phyloP scores from a whole-genome alignment of 2,329 filamentous ascomycete species.

The Aspergillus clavatus region DNA sequence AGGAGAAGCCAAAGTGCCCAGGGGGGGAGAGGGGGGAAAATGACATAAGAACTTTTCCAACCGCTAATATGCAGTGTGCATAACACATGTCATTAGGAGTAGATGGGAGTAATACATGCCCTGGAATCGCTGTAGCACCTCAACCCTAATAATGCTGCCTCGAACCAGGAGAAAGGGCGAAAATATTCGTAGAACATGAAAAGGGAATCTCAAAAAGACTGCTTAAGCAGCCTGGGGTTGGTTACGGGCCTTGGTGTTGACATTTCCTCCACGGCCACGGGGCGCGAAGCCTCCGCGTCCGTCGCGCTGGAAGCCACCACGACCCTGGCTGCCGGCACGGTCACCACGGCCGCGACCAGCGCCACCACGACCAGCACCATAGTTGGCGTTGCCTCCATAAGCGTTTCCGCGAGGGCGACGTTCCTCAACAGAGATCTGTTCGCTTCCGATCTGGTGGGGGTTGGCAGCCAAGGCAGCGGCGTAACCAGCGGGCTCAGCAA shows the following conservation, averaged over 20 bases:
- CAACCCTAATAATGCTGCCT: slow-evolving; percentile 14
- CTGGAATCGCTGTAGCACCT: slow-evolving; percentile 20
- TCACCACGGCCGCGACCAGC: slow-evolving; percentile 65
- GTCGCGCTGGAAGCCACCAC: slow-evolving; percentile 65
- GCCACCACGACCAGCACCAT: slow-evolving; percentile 57
- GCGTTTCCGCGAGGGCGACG: slow-evolving; percentile 71
- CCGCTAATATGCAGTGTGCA: slow-evolving; percentile 40
- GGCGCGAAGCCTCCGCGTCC: slow-evolving; percentile 63
- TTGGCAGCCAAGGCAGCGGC: slow-evolving; percentile 77
- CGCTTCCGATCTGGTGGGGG: slow-evolving; percentile 76
- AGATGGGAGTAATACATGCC: slow-evolving; percentile 37
- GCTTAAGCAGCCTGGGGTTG: slow-evolving; percentile 42
- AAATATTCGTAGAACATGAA: slow-evolving; percentile 17
- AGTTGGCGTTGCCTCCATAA: slow-evolving; percentile 64
- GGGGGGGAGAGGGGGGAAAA: slow-evolving; percentile 25
- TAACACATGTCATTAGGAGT: slow-evolving; percentile 40
- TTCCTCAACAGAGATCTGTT: slow-evolving; percentile 82
- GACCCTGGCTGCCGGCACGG: slow-evolving; percentile 57
- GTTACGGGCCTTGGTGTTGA: slow-evolving; percentile 43
- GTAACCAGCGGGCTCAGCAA: slow-evolving; percentile 73
- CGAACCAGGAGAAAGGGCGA: slow-evolving; percentile 20
- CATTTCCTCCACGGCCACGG: slow-evolving; percentile 60
- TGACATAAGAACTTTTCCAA: slow-evolving; percentile 38
- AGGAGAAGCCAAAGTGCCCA: slow-evolving; percentile 22
- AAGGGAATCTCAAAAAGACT: neutral